Conservation (phyloP, 768 basidiomycete genomes). For the Sporobolomyces roseus region DNA sequence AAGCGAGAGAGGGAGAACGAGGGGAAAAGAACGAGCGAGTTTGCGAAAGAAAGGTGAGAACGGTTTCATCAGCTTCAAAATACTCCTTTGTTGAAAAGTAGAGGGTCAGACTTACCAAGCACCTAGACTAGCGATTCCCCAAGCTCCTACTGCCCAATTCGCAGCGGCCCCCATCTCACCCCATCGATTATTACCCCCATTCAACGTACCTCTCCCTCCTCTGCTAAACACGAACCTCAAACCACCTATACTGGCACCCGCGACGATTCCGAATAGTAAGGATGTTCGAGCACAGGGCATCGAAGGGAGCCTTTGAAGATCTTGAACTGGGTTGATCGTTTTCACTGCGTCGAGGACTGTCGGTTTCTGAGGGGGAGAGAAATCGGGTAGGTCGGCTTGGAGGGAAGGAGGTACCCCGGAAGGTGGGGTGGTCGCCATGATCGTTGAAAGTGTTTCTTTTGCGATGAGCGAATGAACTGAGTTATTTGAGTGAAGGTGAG, state of each 20-base stretch:
- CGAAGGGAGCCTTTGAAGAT: constrained; percentile 35
- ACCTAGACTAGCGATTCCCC: constrained; percentile 36
- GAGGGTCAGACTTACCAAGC: constrained; percentile 30
- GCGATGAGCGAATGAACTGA: neutral
- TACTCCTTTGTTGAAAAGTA: neutral
- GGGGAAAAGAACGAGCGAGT: neutral
- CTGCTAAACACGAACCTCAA: constrained; percentile 37
- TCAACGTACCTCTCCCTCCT: constrained; percentile 7
- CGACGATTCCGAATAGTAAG: constrained; percentile 40
- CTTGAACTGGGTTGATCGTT: constrained; percentile 36
- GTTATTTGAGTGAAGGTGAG: neutral
- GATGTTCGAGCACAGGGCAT: constrained; percentile 39
- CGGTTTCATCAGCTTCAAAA: neutral
- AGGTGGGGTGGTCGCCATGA: constrained; percentile 17
- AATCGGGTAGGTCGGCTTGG: constrained; percentile 14
- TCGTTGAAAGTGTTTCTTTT: neutral
- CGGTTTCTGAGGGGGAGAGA: neutral
- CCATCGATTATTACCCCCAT: constrained; percentile 16
- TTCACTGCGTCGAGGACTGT: constrained; percentile 30
- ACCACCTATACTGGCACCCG: constrained; percentile 31
- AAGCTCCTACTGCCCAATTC: constrained; percentile 40
- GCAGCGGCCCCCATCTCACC: constrained; percentile 19
- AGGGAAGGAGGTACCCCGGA: constrained; percentile 11
- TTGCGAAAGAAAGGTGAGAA: neutral
- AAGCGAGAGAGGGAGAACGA: neutral